phyloP scores from a whole-genome alignment of 148 eudicot genomes.

The Dianthus caryophyllus region DNA sequence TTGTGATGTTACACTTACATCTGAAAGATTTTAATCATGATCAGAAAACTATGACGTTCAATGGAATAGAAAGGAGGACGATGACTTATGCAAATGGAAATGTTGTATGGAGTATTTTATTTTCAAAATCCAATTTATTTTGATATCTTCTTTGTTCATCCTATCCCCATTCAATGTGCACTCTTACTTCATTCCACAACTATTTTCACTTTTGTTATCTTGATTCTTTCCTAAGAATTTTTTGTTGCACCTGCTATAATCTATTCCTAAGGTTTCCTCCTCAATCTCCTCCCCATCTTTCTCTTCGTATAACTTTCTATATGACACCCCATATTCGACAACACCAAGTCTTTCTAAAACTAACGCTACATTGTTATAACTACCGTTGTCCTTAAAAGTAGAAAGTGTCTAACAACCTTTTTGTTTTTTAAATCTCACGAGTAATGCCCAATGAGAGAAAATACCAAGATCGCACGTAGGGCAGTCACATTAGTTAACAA shows the following conservation, averaged over 20 bases:
- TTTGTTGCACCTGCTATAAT: neutral
- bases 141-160: too few species aligned
- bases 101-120: too few species aligned
- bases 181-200: too few species aligned
- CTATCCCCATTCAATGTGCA: too few species aligned
- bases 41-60: neutral
- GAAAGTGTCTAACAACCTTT: neutral
- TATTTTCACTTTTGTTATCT: neutral
- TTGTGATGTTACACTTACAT: slow-evolving; percentile 8
- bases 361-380: neutral
- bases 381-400: neutral
- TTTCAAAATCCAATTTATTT: too few species aligned
- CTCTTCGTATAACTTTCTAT: neutral
- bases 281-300: neutral
- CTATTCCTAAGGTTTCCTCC: neutral
- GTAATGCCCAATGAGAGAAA: neutral
- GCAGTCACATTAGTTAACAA: neutral
- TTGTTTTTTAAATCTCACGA: neutral
- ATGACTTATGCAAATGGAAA: too few species aligned
- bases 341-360: neutral
- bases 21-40: neutral
- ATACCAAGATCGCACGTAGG: neutral
- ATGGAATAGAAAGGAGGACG: too few species aligned
- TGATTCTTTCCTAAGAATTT: neutral
- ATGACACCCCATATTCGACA: neutral